Conservation (phyloP, 2,329 filamentous ascomycete species). For the Lecanicillium sp. region DNA sequence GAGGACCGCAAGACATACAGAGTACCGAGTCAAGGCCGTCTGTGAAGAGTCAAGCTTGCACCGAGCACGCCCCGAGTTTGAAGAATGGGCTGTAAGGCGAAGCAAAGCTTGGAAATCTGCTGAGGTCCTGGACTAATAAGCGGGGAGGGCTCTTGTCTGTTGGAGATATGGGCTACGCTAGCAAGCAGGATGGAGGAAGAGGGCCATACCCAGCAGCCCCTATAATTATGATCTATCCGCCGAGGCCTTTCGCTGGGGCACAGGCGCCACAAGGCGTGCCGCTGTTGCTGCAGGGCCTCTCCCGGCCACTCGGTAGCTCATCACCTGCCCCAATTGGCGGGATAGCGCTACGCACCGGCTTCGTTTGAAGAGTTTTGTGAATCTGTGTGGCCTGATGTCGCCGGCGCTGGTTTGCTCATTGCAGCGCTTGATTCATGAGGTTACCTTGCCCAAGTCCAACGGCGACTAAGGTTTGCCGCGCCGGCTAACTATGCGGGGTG, state of each 20-base stretch:
- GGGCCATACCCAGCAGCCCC: constrained; percentile 1
- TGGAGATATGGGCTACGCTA: constrained; percentile 3
- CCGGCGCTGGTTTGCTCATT: too few relatives aligned
- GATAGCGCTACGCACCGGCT: too few relatives aligned
- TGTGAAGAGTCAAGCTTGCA: constrained; percentile 1
- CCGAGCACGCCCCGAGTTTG: too few relatives aligned
- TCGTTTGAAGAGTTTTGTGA: too few relatives aligned
- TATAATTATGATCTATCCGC: constrained; percentile 8
- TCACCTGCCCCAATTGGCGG: too few relatives aligned
- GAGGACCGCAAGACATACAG: neutral
- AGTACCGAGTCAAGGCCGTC: constrained; percentile 5
- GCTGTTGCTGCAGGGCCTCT: constrained; percentile 2
- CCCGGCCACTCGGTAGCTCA: too few relatives aligned
- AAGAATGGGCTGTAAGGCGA: too few relatives aligned
- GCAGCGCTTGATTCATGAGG: too few relatives aligned
- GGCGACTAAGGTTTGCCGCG: too few relatives aligned
- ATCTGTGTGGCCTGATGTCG: too few relatives aligned
- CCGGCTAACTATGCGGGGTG: too few relatives aligned
- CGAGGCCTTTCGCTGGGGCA: constrained; percentile 7
- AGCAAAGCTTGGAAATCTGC: constrained; percentile 3
- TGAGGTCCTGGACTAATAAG: constrained; percentile 3
- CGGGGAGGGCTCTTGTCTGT: constrained; percentile 1
- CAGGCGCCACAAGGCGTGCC: constrained; percentile 6
- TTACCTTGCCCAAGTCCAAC: too few relatives aligned
- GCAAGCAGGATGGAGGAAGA: neutral